Conservation (phyloP, 129 eudicot genomes). For the Pseudognaphalium luteoalbum region DNA sequence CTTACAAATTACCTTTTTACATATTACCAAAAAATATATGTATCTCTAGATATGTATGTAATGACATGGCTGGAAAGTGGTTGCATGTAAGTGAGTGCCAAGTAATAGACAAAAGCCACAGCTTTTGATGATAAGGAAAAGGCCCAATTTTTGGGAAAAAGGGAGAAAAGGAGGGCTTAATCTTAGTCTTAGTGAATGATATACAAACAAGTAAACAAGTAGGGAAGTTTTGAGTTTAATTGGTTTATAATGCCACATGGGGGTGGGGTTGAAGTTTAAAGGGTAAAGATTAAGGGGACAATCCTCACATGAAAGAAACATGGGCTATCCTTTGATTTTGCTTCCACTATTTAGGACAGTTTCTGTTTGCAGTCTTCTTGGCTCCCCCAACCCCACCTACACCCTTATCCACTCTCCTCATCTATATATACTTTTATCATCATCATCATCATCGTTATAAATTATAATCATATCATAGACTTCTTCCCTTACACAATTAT, state of each 20-base stretch:
- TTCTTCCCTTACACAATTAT: too few species aligned
- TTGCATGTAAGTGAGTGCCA: slow-evolving; percentile 26
- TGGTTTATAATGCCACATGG: slow-evolving; percentile 39
- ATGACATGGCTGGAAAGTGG: slow-evolving; percentile 19
- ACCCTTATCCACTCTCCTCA: slow-evolving; percentile 24
- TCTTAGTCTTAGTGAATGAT: slow-evolving; percentile 16
- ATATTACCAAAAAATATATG: neutral
- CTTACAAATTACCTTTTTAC: too few species aligned
- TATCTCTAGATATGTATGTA: neutral
- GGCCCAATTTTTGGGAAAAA: slow-evolving; percentile 5
- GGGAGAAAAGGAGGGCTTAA: slow-evolving; percentile 20
- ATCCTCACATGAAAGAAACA: slow-evolving; percentile 47
- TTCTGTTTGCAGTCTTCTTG: slow-evolving; percentile 32
- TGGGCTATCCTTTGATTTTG: slow-evolving; percentile 35
- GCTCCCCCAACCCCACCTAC: slow-evolving; percentile 30
- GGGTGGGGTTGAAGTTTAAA: slow-evolving; percentile 2
- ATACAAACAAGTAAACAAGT: slow-evolving; percentile 37
- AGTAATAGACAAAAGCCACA: slow-evolving; percentile 28
- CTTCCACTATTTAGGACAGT: slow-evolving; percentile 29
- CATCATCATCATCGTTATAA: too few species aligned
- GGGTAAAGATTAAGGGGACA: slow-evolving; percentile 24
- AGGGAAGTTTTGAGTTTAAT: slow-evolving; percentile 35
- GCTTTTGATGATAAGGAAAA: slow-evolving; percentile 35
- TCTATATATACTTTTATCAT: neutral
- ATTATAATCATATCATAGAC: too few species aligned